Conservation (phyloP, 176 grass and related monocot species). For the sorghum (Sorghum bicolor) region DNA sequence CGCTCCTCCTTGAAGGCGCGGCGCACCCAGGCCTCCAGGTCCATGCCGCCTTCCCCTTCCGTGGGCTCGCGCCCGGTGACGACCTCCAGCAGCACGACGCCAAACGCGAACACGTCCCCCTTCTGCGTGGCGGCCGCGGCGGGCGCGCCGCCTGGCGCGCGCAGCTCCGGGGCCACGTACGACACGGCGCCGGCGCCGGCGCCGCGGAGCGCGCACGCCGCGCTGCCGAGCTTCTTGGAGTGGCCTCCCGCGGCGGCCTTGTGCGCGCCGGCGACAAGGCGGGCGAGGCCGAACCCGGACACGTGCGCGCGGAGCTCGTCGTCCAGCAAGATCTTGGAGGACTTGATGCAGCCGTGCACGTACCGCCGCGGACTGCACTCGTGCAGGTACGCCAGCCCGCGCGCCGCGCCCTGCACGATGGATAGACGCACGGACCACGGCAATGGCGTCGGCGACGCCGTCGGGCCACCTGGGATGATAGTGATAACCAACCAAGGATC, state of each 20-base stretch:
- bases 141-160: conserved; percentile 32
- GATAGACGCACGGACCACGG: conserved; percentile 66
- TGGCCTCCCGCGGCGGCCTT: conserved; percentile 46
- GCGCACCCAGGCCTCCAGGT: conserved; percentile 90
- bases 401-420: conserved; percentile 75
- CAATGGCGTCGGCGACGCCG: conserved; percentile 54
- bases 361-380: conserved; percentile 90
- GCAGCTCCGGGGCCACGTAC: conserved; percentile 74
- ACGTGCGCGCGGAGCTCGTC: conserved; percentile 74
- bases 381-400: conserved; percentile 73
- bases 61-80: conserved; percentile 68
- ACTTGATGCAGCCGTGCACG: conserved; percentile 84
- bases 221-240: conserved; percentile 54
- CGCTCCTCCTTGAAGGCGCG: conserved; percentile 90
- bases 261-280: conserved; percentile 63
- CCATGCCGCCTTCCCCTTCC: conserved; percentile 50
- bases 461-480: conserved; percentile 50
- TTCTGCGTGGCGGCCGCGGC: conserved; percentile 58
- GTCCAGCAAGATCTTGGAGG: conserved; percentile 92
- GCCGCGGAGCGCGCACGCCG: conserved; percentile 34
- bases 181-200: conserved; percentile 40
- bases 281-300: conserved; percentile 86
- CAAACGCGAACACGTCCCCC: conserved; percentile 91
- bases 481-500: not conserved
- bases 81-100: conserved; percentile 81